Evolutionary conservation across 129 eudicot genomes (phyloP).

Genomic region (Arctium lappa): DNA sequence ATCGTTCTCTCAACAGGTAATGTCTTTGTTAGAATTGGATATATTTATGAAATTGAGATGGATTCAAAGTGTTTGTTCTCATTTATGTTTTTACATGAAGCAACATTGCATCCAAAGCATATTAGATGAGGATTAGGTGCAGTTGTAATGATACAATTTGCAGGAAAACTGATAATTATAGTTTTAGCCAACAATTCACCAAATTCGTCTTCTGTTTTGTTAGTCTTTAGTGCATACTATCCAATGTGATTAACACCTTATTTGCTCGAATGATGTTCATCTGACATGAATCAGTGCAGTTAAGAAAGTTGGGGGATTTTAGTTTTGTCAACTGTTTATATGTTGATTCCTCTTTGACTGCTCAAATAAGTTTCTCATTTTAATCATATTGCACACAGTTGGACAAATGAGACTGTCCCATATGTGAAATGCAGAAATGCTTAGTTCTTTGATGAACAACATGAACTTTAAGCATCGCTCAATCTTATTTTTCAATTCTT

Average conservation of each 20-base stretch:
- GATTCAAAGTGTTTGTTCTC: constrained; percentile 6
- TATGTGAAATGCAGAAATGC: no score
- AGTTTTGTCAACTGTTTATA: no score
- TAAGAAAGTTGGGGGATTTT: background rate
- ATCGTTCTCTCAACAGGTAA: constrained; percentile 60
- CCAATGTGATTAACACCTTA: background rate
- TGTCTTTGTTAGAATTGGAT: background rate
- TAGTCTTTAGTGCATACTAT: background rate
- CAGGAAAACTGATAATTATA: background rate
- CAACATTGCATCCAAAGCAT: background rate
- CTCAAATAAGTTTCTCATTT: no score
- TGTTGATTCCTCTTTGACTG: no score
- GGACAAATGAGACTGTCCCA: no score
- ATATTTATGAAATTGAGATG: background rate
- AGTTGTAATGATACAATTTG: constrained; percentile 5
- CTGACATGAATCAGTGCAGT: background rate
- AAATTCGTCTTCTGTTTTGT: background rate
- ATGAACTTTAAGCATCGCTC: no score
- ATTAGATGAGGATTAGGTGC: background rate
- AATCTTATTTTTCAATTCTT: no score
- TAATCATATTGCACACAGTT: no score
- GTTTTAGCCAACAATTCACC: background rate
- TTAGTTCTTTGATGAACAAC: no score
- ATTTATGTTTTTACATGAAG: background rate
- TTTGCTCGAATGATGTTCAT: constrained; percentile 7